Conservation (phyloP, 495 filamentous ascomycete species). For the Rostrohypoxylon terebratum region DNA sequence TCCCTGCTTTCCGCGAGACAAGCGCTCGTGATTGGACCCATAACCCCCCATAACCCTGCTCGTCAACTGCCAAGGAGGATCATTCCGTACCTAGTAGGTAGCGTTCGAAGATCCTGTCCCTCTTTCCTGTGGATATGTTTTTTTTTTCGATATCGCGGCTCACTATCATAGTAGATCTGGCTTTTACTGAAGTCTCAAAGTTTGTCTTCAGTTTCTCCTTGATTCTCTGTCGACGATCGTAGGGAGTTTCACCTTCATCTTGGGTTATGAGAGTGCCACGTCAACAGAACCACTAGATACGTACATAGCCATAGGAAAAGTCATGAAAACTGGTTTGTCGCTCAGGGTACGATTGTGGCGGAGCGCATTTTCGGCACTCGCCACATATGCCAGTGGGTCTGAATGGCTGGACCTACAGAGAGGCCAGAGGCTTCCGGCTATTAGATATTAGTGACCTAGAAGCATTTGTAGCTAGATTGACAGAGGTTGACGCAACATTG, state of each 20-base stretch:
- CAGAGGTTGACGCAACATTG: constrained; percentile 30
- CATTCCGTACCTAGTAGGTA: no score
- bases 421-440: constrained; percentile 33
- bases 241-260: constrained; percentile 3
- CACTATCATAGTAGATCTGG: constrained; percentile 19
- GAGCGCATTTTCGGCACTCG: constrained; percentile 46
- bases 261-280: constrained; percentile 48
- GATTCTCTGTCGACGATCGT: constrained; percentile 12
- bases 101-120: constrained; percentile 33
- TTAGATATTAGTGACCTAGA: constrained; percentile 14
- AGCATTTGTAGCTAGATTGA: constrained; percentile 12
- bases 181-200: constrained; percentile 26
- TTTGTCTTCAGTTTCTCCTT: constrained; percentile 18
- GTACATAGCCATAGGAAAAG: constrained; percentile 30
- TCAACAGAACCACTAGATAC: constrained; percentile 36
- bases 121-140: constrained; percentile 27
- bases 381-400: constrained; percentile 39
- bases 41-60: constrained; percentile 39
- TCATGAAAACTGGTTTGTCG: constrained; percentile 15
- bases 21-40: constrained; percentile 55
- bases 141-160: constrained; percentile 26
- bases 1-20: constrained; percentile 47
- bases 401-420: constrained; percentile 26
- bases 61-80: constrained; percentile 45
- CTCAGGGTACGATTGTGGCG: constrained; percentile 47